These are phyloP conservation scores for Eucalyptus urophylla DNA, from an alignment of 345 rosid genomes.

Conservation along the genomic window DNA sequence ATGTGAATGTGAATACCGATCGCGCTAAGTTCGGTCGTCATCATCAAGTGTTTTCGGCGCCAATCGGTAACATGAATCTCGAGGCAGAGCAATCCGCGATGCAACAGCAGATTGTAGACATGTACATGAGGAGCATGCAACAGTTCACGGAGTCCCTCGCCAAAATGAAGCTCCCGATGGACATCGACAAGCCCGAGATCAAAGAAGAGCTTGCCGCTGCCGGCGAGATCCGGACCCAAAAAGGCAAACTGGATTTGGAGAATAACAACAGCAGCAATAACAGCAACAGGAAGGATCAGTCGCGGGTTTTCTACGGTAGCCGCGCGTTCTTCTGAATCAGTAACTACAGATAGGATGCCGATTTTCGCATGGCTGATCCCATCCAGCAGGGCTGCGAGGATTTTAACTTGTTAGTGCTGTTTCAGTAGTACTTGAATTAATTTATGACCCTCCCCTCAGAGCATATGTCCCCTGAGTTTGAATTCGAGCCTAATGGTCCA, in stretches of 20 bases:
- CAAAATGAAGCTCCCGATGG: conserved; percentile 90
- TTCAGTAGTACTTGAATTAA: background rate
- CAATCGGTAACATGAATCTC: background rate
- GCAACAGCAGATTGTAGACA: conserved; percentile 92
- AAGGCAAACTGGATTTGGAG: conserved; percentile 8
- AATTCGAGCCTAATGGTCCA: background rate
- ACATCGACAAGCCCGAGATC: conserved; percentile 35
- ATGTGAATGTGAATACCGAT: background rate
- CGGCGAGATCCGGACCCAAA: conserved; percentile 25
- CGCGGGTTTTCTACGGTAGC: conserved; percentile 90
- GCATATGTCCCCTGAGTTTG: background rate
- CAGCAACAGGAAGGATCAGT: conserved; percentile 74
- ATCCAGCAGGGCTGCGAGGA: background rate
- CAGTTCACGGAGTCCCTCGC: conserved; percentile 85
- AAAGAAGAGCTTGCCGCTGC: conserved; percentile 1
- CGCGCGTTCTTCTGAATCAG: conserved; percentile 74
- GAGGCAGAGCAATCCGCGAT: conserved; percentile 73
- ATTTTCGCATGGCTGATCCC: background rate
- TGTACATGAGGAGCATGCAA: conserved; percentile 98
- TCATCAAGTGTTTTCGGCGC: conserved; percentile 12
- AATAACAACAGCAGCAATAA: background rate
- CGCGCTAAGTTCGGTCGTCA: background rate
- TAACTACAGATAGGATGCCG: background rate
- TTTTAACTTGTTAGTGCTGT: background rate
- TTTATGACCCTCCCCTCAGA: background rate